phyloP scores from a whole-genome alignment of 164 flowering plant species.

The Aristolochia fimbriata region DNA sequence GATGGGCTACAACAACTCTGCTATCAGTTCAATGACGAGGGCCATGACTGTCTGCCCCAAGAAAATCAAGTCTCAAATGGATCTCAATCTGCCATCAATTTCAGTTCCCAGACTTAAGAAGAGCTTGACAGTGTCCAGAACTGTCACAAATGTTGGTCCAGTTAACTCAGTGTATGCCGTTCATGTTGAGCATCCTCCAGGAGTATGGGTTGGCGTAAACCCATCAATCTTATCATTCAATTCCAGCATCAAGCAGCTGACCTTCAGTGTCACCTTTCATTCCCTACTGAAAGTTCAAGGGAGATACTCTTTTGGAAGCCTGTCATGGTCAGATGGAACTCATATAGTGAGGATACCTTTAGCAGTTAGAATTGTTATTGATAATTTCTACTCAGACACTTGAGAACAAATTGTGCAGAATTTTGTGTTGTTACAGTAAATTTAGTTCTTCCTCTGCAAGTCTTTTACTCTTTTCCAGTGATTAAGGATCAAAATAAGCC shows the following conservation, averaged over 20 bases:
- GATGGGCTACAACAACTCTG: slow-evolving; percentile 33
- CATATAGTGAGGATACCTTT: slow-evolving; percentile 45
- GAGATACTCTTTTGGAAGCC: slow-evolving; percentile 42
- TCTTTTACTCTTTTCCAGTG: no score
- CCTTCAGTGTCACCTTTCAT: slow-evolving; percentile 25
- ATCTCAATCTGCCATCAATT: slow-evolving; percentile 48
- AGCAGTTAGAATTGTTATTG: slow-evolving; percentile 26
- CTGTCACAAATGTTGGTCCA: slow-evolving; percentile 53
- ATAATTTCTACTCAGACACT: slow-evolving; percentile 14
- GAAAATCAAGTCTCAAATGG: slow-evolving; percentile 9
- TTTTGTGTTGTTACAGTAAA: neutral
- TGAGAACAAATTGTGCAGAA: neutral
- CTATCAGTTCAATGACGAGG: slow-evolving; percentile 22
- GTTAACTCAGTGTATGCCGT: slow-evolving; percentile 28
- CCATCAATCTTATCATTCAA: slow-evolving; percentile 38
- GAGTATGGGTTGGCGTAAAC: slow-evolving; percentile 27
- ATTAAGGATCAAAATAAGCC: no score
- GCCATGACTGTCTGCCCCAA: slow-evolving; percentile 14
- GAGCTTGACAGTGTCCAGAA: slow-evolving; percentile 28
- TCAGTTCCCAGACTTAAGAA: slow-evolving; percentile 31
- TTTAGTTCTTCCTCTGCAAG: no score
- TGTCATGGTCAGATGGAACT: slow-evolving; percentile 38
- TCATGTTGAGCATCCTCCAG: slow-evolving; percentile 35
- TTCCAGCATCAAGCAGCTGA: slow-evolving; percentile 24
- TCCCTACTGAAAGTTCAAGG: slow-evolving; percentile 26